Percentiles rank a stretch among this genome's conserved stretches.
phyloP scores from a whole-genome alignment of 1,284 basidiomycete genomes.

The Ustilago trichophora region DNA sequence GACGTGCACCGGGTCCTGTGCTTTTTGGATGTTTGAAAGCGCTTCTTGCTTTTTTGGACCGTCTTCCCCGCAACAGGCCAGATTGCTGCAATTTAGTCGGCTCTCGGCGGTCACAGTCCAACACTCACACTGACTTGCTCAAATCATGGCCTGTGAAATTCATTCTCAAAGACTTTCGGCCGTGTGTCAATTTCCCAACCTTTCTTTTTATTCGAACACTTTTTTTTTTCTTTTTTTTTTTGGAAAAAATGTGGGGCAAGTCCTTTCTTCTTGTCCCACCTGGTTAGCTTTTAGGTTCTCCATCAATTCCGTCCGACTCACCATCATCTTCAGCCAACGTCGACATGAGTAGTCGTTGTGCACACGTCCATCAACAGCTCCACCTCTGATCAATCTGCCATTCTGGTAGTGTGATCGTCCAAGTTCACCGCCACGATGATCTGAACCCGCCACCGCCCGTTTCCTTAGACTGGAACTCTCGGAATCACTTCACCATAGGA shows the following conservation, averaged over 20 bases:
- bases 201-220: background rate
- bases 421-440: background rate
- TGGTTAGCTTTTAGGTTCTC: no score
- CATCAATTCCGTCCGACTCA: background rate
- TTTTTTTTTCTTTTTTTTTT: no score
- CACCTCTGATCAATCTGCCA: background rate
- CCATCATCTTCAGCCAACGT: background rate
- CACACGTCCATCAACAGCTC: background rate
- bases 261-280: background rate
- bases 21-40: no score
- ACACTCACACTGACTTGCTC: background rate
- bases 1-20: background rate
- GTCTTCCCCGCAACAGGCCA: constrained; percentile 40
- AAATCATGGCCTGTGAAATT: background rate
- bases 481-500: background rate
- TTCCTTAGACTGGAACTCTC: background rate
- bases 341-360: background rate
- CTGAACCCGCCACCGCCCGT: background rate
- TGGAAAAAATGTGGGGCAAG: no score
- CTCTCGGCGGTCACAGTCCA: no score
- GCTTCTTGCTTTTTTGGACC: constrained; percentile 12
- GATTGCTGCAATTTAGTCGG: no score
- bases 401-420: background rate
- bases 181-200: constrained; percentile 4
- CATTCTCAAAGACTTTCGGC: constrained; percentile 17